Evolutionary conservation across 192 early-diverging fungal genomes (phyloP), one percentile per base, ranked within the genome.

Genomic region (Neocallimastix lanati): DNA sequence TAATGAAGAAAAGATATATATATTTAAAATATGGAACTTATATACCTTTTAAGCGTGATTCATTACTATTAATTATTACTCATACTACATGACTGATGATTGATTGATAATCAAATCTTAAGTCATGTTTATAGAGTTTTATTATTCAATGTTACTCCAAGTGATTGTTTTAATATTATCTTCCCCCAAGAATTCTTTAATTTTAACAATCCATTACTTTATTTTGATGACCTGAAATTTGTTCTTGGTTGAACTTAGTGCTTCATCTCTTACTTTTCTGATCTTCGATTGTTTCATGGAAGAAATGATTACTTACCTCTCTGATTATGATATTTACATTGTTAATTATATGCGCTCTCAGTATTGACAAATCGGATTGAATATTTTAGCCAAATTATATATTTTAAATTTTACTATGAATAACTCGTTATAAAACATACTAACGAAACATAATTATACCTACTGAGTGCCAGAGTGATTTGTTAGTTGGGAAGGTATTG

Each of bases 281-380:
- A 96, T 40, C n/a, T 98, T 96, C 82, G 96, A 96, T 36, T 96
- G 96, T 84, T 98, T 95, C 80, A 97, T 98, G 95, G 93, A 96
- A 78, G 96, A 98, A 81, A 94, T 93, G 84, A 95, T 97, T 80
- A 92, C 94, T 67, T 88, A 88, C 36, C 95, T 95, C 33, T 3
- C 30, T 33, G 97, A 97, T 81, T 97, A 98, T 82, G 97, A 96
- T 77, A 97, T 98, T 82, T 97, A 98, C 86, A 96, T 97, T 82
- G 93, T 95, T 15, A 96, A 98, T 85, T 92, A 96, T 77, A n/a
- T 89, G 96, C 4, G 86, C 95, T 83, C 96, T 96, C 84, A 90
- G 92, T 13, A 88, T 95, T 16, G 95, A 97, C 78, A 96, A 97
- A 81, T 96, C 94, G 14, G 88, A n/a, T n/a, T n/a, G n/a, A n/a